Evolutionary conservation across 257 asterid genomes (phyloP), one percentile per base, ranked within the genome.

Genomic region (Nemophila menziesii): DNA sequence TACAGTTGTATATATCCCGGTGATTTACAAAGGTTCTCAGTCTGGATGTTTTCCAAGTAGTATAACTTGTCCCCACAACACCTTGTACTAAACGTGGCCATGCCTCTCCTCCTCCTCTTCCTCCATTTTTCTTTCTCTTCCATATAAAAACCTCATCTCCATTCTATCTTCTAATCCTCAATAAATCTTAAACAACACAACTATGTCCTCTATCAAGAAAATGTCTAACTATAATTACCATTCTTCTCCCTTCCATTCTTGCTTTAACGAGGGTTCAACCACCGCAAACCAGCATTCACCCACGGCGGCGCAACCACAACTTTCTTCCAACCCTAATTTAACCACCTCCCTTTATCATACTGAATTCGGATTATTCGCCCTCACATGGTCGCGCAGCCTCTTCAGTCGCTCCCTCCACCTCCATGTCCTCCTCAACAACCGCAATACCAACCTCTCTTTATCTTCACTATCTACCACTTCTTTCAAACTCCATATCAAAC

Each of bases 371-470:
- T 60, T 63, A 27, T 70, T 77, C 52, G 77, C 73, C 19, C 63
- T 77, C 22, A 70, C 82, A 16, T 77, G 87, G 87, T 70, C 71
- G 1, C 70, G 79, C 33, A 47, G 43, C 46, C 68, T 60, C 36
- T 65, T 77, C 37, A 63, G 71, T 34, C 73, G 73, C 33, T 67
- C 75, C 37, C 68, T 73, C 41, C 77, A 73, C 49, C 67, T 73
- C 71, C 77, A 61, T 48, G 47, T 67, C 56, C 70, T 65, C 62
- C 61, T 60, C 50, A 52, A n/a, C 17, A 29, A 9, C 9, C 44
- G 20, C 11, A 27, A 11, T 16, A 45, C 8, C 16, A 22, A 39
- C 7, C 2, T 36, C 23, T 29, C 39, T 41, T 29, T 46, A 18
- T 46, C 55, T 33, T 51, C 55, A 19, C 24, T 29, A 12, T 16